Percentiles rank a stretch among this genome's conserved stretches.
Evolutionary conservation across 108 stramenopile genomes (phyloP).

Genomic region (Parietichytrium sp.): DNA sequence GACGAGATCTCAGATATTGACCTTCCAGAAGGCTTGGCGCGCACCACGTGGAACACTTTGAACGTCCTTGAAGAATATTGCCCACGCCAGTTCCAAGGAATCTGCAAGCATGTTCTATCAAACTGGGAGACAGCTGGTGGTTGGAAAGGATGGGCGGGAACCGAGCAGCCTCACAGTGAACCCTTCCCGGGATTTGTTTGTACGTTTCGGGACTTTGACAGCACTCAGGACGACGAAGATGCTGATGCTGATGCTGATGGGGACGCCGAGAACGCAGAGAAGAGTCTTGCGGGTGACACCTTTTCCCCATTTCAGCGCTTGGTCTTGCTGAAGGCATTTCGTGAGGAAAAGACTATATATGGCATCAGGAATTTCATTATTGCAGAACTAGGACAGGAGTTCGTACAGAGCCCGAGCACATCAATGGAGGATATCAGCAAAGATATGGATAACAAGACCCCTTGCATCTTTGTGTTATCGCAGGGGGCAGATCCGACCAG

Average conservation of each 20-base stretch:
- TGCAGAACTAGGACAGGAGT: slow-evolving; percentile 49
- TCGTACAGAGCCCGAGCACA: slow-evolving; percentile 52
- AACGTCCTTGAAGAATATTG: no score
- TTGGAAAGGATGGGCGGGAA: no score
- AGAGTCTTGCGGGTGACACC: not conserved
- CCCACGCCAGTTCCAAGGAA: no score
- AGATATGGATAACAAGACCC: slow-evolving; percentile 63
- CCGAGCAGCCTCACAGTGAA: no score
- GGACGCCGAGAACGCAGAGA: slow-evolving; percentile 28
- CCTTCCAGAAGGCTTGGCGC: no score
- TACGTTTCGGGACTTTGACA: slow-evolving; percentile 41
- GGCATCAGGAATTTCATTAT: slow-evolving; percentile 52
- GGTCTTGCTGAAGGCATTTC: slow-evolving; percentile 56
- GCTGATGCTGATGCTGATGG: not conserved
- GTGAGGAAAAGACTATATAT: slow-evolving; percentile 61
- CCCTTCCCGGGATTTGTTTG: no score
- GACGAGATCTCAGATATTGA: no score
- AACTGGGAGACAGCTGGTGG: no score
- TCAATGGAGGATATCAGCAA: slow-evolving; percentile 61
- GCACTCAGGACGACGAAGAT: not conserved
- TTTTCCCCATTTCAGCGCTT: slow-evolving; percentile 45
- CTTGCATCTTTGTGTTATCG: slow-evolving; percentile 70
- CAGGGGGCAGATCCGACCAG: slow-evolving; percentile 68
- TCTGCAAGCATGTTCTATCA: no score
- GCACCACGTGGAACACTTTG: no score